phyloP scores from a whole-genome alignment of 202 grass and related monocot genomes.

The Tripidium arundinaceum region DNA sequence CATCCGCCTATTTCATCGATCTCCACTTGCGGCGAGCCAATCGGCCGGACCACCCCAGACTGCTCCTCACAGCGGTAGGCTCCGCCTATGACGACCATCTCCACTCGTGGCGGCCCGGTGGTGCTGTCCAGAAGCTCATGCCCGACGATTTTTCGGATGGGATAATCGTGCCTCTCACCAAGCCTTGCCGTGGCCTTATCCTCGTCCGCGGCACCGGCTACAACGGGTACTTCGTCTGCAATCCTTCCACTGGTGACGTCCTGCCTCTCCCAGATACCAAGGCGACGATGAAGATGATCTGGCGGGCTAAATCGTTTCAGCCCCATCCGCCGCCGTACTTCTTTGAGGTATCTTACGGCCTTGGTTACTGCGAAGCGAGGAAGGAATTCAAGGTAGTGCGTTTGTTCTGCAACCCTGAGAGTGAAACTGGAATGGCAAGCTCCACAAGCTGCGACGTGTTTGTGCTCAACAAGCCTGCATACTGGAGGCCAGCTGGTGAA shows the following conservation, averaged over 20 bases:
- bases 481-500: not conserved
- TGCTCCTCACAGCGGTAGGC: slow-evolving; percentile 2
- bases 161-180: not conserved
- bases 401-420: not conserved
- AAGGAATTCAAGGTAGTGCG: slow-evolving; percentile 3
- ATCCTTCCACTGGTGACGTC: slow-evolving; percentile 24
- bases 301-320: not conserved
- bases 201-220: not conserved
- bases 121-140: slow-evolving; percentile 29
- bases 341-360: not conserved
- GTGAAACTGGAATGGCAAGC: not conserved
- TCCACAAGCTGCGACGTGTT: slow-evolving; percentile 22
- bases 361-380: slow-evolving; percentile 6
- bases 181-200: slow-evolving; percentile 19
- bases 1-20: slow-evolving; percentile 12
- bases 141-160: not conserved
- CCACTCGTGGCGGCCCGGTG: slow-evolving; percentile 25
- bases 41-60: not conserved
- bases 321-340: not conserved
- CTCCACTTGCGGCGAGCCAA: slow-evolving; percentile 8
- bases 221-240: slow-evolving; percentile 28
- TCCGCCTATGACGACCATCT: not conserved
- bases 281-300: not conserved
- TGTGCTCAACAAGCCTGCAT: slow-evolving; percentile 1
- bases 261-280: slow-evolving; percentile 18